Conservation (phyloP, 306 rosid genomes). For the Hippophae rhamnoides region DNA sequence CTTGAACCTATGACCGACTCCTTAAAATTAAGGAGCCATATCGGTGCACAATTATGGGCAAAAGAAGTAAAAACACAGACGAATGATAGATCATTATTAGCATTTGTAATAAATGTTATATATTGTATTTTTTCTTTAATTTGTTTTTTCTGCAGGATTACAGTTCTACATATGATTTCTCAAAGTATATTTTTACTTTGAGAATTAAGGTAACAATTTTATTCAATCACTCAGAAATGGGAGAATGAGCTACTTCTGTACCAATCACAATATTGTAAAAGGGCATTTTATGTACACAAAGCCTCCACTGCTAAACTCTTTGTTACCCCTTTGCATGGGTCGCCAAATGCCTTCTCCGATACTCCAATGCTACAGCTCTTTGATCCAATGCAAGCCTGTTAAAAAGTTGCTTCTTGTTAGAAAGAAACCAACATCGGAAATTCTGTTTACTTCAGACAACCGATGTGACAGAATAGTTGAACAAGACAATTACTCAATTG, state of each 20-base stretch:
- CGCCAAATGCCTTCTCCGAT: slow-evolving; percentile 45
- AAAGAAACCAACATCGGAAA: too few relatives aligned
- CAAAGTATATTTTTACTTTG: slow-evolving; percentile 1
- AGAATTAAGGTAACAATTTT: slow-evolving; percentile 8
- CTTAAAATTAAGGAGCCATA: neutral
- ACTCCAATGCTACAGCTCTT: slow-evolving; percentile 56
- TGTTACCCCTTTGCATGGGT: slow-evolving; percentile 61
- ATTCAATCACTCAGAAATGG: slow-evolving; percentile 16
- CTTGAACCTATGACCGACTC: too few relatives aligned
- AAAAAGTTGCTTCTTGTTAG: neutral
- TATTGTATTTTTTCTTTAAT: neutral
- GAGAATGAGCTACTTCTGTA: neutral
- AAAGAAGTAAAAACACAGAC: neutral
- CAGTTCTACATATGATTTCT: slow-evolving; percentile 1
- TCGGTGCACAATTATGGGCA: neutral
- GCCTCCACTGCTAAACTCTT: slow-evolving; percentile 94
- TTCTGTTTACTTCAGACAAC: too few relatives aligned
- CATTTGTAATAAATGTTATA: neutral
- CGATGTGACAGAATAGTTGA: too few relatives aligned
- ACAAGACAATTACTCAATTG: too few relatives aligned
- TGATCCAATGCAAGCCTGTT: slow-evolving; percentile 82
- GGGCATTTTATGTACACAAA: slow-evolving; percentile 38
- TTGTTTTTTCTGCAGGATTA: neutral
- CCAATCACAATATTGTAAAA: neutral
- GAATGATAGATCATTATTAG: neutral